These are phyloP conservation scores for Monosporascus sp. DNA, from an alignment of 2,329 filamentous ascomycete species.

Conservation along the genomic window DNA sequence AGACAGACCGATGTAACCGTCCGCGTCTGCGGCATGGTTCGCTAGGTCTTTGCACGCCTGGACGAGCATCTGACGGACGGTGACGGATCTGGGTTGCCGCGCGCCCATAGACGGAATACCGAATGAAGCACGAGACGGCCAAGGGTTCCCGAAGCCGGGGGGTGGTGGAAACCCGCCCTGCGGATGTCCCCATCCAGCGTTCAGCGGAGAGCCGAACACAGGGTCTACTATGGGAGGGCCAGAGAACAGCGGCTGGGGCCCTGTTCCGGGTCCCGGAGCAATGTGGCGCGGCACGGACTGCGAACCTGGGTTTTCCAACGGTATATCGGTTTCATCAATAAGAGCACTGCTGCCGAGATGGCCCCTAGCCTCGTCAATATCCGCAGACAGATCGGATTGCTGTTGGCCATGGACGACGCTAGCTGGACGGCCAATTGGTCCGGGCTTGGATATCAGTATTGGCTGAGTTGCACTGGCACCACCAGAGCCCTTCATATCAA, in stretches of 20 bases:
- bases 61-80: slow-evolving; percentile 69
- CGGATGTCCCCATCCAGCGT: slow-evolving; percentile 33
- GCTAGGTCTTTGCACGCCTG: slow-evolving; percentile 65
- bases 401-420: slow-evolving; percentile 58
- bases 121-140: slow-evolving; percentile 27
- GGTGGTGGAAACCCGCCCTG: slow-evolving; percentile 34
- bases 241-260: slow-evolving; percentile 38
- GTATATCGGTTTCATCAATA: slow-evolving; percentile 67
- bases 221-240: slow-evolving; percentile 36
- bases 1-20: slow-evolving; percentile 66
- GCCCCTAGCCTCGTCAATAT: slow-evolving; percentile 66
- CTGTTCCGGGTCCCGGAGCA: slow-evolving; percentile 48
- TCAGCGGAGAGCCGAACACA: slow-evolving; percentile 27
- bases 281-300: slow-evolving; percentile 41
- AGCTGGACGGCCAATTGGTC: slow-evolving; percentile 67
- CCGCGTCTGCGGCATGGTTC: slow-evolving; percentile 37
- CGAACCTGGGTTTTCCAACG: slow-evolving; percentile 32
- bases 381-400: slow-evolving; percentile 34
- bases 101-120: slow-evolving; percentile 23
- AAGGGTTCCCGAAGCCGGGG: slow-evolving; percentile 39
- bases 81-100: slow-evolving; percentile 59
- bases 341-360: slow-evolving; percentile 89
- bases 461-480: slow-evolving; percentile 49
- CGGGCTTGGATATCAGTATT: not conserved
- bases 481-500: slow-evolving; percentile 22